phyloP scores from a whole-genome alignment of 2,329 filamentous ascomycete species.

The Claviceps cyperi region DNA sequence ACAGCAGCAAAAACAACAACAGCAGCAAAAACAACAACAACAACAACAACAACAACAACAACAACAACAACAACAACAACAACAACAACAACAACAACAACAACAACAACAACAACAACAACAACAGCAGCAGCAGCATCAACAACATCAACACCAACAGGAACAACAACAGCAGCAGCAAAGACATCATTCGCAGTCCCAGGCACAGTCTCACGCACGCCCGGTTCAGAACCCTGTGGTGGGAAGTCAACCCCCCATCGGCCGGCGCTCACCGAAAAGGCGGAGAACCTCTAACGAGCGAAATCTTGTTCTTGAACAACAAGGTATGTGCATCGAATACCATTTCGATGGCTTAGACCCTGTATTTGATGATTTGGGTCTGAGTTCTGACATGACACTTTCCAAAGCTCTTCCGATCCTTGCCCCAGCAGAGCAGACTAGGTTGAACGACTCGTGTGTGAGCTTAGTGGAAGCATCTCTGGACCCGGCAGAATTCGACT shows the following conservation, averaged over 20 bases:
- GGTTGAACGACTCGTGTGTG: slow-evolving; percentile 13
- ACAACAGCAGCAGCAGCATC: slow-evolving; percentile 1
- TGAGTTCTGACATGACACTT: slow-evolving; percentile 1
- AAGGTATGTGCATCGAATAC: slow-evolving; percentile 17
- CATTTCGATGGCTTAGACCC: no score
- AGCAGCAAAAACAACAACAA: slow-evolving; percentile 9
- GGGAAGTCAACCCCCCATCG: slow-evolving; percentile 6
- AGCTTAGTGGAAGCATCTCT: slow-evolving; percentile 17
- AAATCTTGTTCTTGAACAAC: slow-evolving; percentile 19
- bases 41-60: slow-evolving; percentile 13
- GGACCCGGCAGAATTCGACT: slow-evolving; percentile 20
- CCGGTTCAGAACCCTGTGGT: slow-evolving; percentile 1
- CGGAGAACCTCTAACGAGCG: slow-evolving; percentile 20
- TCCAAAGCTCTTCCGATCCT: slow-evolving; percentile 12
- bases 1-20: neutral
- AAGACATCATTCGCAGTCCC: slow-evolving; percentile 6
- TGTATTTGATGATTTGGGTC: neutral
- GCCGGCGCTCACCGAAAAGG: slow-evolving; percentile 23
- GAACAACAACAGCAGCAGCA: slow-evolving; percentile 5
- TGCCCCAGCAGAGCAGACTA: slow-evolving; percentile 11
- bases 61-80: slow-evolving; percentile 7
- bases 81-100: slow-evolving; percentile 14
- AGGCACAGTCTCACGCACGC: neutral
- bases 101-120: slow-evolving; percentile 15
- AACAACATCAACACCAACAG: neutral